Evolutionary conservation across 1,284 basidiomycete species (phyloP).

Genomic region (Fomitopsis palustris): DNA sequence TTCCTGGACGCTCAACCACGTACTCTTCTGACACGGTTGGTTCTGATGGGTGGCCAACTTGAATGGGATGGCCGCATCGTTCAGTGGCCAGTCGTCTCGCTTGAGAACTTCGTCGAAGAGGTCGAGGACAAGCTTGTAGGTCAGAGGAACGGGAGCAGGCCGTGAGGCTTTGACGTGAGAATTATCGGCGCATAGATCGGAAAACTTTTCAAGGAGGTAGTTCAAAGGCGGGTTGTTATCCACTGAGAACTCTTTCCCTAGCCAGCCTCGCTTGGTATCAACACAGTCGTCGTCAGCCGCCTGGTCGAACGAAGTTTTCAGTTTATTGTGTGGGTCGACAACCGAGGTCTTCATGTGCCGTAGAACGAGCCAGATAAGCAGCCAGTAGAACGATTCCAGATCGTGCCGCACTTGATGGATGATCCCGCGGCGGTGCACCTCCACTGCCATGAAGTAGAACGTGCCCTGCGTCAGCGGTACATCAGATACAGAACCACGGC

Average conservation of each 20-base stretch:
- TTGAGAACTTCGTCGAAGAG: not conserved
- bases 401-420: not conserved
- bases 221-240: not conserved
- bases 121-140: not conserved
- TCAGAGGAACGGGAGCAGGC: not conserved
- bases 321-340: too few species aligned
- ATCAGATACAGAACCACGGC: too few species aligned
- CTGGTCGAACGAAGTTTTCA: too few species aligned
- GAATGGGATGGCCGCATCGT: not conserved
- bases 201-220: not conserved
- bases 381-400: not conserved
- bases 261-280: too few species aligned
- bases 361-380: not conserved
- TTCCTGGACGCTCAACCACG: too few species aligned
- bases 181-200: not conserved
- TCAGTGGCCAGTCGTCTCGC: not conserved
- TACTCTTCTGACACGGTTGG: too few species aligned
- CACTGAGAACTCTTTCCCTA: not conserved
- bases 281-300: too few species aligned
- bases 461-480: not conserved
- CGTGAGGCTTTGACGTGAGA: not conserved
- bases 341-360: not conserved
- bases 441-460: not conserved
- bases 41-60: not conserved
- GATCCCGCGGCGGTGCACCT: not conserved